These are phyloP conservation scores for Botrytis deweyae DNA, from an alignment of 2,329 filamentous ascomycete genomes.

Conservation along the genomic window DNA sequence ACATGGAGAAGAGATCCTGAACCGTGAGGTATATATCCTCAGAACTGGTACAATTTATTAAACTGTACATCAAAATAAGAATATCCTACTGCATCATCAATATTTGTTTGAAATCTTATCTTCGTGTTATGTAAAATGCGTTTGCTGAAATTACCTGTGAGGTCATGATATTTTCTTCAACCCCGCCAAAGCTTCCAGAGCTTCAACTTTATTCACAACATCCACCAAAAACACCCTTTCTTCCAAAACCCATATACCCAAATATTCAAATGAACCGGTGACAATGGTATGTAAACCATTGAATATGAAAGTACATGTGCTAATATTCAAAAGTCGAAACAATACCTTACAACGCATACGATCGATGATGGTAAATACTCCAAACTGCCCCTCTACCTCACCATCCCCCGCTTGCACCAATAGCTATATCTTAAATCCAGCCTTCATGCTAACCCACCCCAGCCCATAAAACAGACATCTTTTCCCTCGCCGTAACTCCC, in stretches of 20 bases:
- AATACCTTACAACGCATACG: slow-evolving; percentile 92
- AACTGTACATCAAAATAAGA: slow-evolving; percentile 25
- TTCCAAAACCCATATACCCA: slow-evolving; percentile 19
- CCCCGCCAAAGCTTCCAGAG: slow-evolving; percentile 20
- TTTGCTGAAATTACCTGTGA: slow-evolving; percentile 1
- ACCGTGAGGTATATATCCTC: slow-evolving; percentile 12
- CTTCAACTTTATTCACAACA: slow-evolving; percentile 10
- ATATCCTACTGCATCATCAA: slow-evolving; percentile 5
- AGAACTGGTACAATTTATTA: slow-evolving; percentile 13
- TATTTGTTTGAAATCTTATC: not conserved
- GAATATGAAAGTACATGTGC: slow-evolving; percentile 18
- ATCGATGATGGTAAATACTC: slow-evolving; percentile 71
- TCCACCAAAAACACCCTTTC: slow-evolving; percentile 8
- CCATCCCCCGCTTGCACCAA: not conserved
- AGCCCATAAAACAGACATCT: slow-evolving; percentile 86
- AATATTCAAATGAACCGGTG: slow-evolving; percentile 27
- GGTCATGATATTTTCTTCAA: slow-evolving; percentile 19
- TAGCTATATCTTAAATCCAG: too few relatives aligned
- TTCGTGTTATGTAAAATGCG: not conserved
- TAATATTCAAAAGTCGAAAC: slow-evolving; percentile 73
- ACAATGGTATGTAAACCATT: slow-evolving; percentile 35
- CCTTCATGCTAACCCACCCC: slow-evolving; percentile 33
- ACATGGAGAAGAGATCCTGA: slow-evolving; percentile 25
- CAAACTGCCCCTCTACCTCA: not conserved
- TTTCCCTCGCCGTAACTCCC: slow-evolving; percentile 73